Evolutionary conservation across 2,329 filamentous ascomycete species (phyloP).

Genomic region (Macrophomina tecta): DNA sequence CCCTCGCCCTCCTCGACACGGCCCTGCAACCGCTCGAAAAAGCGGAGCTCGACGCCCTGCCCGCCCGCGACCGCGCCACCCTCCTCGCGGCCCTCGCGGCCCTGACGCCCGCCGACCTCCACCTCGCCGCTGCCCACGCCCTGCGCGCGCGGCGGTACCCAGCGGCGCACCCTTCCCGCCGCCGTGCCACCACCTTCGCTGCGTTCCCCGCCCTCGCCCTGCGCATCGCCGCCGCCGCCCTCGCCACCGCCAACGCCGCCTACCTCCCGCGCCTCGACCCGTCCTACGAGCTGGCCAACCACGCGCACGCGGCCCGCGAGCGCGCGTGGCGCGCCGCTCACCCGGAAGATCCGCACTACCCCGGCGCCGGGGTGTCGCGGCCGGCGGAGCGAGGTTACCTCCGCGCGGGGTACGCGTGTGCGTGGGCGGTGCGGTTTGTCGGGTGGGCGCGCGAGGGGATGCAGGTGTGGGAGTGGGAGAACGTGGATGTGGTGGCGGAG

Average conservation of each 20-base stretch:
- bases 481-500: neutral
- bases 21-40: neutral
- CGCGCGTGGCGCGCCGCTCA: neutral
- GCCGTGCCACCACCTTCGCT: neutral
- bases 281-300: neutral
- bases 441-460: conserved; percentile 25
- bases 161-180: neutral
- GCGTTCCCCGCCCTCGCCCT: neutral
- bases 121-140: neutral
- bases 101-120: neutral
- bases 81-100: neutral
- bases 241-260: neutral
- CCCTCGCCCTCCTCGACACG: neutral
- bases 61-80: neutral
- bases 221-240: neutral
- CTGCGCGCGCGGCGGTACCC: neutral
- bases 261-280: neutral
- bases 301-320: neutral
- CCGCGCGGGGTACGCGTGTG: conserved; percentile 4
- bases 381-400: neutral
- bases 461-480: conserved; percentile 13
- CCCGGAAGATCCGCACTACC: neutral
- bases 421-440: conserved; percentile 21
- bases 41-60: neutral
- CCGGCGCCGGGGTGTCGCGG: neutral